A percentile compares a stretch with the other conserved stretches of the same genome.
These are phyloP conservation scores for Umbelopsis sp. DNA, from an alignment of 192 early-diverging fungal genomes.

Conservation along the genomic window DNA sequence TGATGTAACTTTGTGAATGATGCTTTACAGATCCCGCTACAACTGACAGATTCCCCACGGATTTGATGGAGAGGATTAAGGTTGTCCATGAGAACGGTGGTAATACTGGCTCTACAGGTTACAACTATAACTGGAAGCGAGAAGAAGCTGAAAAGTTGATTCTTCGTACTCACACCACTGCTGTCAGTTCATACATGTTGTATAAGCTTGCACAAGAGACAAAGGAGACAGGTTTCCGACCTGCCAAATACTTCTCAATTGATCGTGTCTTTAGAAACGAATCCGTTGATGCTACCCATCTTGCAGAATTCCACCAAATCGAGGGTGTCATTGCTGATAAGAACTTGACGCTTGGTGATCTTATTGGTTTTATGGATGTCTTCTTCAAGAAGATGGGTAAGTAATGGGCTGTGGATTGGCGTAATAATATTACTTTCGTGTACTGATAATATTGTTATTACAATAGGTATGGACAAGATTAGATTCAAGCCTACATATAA, in stretches of 20 bases:
- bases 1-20: constrained; percentile 32
- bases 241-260: constrained; percentile 99
- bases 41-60: constrained; percentile 74
- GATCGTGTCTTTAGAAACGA: constrained; percentile 99
- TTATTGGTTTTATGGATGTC: constrained; percentile 94
- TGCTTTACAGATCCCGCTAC: constrained; percentile 62
- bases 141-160: constrained; percentile 93
- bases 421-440: too few species aligned
- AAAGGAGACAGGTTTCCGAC: constrained; percentile 68
- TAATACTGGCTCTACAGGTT: constrained; percentile 90
- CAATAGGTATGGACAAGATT: constrained; percentile 78
- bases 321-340: constrained; percentile 98
- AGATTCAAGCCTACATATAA: constrained; percentile 99
- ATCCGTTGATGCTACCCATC: constrained; percentile 94
- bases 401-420: too few species aligned
- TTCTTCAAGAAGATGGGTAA: constrained; percentile 99
- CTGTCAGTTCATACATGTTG: constrained; percentile 90
- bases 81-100: constrained; percentile 92
- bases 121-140: constrained; percentile 90
- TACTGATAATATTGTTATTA: too few species aligned
- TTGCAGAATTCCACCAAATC: constrained; percentile 99
- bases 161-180: constrained; percentile 97
- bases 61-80: constrained; percentile 91
- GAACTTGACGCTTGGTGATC: constrained; percentile 90
- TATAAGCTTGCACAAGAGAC: constrained; percentile 87